Evolutionary conservation across 805 yeast genomes (phyloP).

Genomic region (Tetrapisispora namnaoensis): DNA sequence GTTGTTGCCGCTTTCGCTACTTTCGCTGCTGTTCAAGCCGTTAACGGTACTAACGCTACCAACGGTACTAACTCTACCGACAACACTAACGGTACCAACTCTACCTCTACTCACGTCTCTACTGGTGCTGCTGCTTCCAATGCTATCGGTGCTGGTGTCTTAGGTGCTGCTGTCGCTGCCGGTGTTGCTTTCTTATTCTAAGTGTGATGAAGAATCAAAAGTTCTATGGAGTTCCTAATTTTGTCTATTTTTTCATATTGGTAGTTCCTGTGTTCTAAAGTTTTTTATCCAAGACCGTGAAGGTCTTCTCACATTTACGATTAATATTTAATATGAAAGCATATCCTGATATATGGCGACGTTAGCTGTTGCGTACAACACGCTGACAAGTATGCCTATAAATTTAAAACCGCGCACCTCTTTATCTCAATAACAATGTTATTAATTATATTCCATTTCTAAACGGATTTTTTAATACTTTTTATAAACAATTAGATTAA

Average conservation of each 20-base stretch:
- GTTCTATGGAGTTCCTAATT: no score
- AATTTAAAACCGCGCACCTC: no score
- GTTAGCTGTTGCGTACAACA: neutral
- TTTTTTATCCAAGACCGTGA: no score
- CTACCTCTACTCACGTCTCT: slow-evolving; percentile 32
- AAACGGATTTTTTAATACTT: neutral
- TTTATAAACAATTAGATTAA: slow-evolving; percentile 2
- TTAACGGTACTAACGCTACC: slow-evolving; percentile 32
- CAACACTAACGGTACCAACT: slow-evolving; percentile 35
- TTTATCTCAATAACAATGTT: no score
- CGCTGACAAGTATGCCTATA: no score
- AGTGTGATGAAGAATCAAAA: neutral
- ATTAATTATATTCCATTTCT: neutral
- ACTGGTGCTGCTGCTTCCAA: slow-evolving; percentile 44
- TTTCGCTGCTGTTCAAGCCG: slow-evolving; percentile 59
- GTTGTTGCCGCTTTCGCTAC: slow-evolving; percentile 62
- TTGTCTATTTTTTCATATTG: neutral
- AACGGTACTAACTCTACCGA: slow-evolving; percentile 15
- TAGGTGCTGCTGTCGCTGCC: slow-evolving; percentile 81
- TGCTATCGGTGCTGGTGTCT: slow-evolving; percentile 60
- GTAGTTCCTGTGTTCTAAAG: neutral
- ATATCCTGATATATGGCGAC: neutral
- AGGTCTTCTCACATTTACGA: neutral
- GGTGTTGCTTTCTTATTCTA: slow-evolving; percentile 45
- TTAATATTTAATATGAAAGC: neutral